Evolutionary conservation across 495 filamentous ascomycete genomes (phyloP), one percentile per base, ranked within the genome.

Genomic region (Talaromyces trachyspermus): DNA sequence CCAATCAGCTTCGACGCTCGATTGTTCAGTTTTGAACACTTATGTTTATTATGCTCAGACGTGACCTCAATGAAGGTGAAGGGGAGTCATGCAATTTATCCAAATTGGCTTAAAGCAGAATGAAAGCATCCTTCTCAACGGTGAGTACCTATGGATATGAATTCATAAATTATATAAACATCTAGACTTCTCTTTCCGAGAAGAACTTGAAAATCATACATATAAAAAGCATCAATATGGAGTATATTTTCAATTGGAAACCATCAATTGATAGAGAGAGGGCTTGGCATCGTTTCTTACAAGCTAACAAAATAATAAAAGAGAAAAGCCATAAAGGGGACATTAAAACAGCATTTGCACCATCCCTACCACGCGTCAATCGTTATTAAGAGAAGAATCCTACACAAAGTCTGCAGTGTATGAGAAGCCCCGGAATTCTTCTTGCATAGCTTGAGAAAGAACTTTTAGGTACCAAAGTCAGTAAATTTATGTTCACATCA

Each of bases 341-440:
- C 14, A 42, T 23, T 22, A 22, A 19, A 23, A 6, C 38, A 19
- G 18, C 18, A 42, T 23, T 25, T 25, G 19, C 17, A 42, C 9
- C 22, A 22, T 42, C 24, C 42, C 24, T 29, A 18, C 2, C 19
- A 17, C n/a, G 17, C n/a, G 32, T 29, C 24, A 27, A 18, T 25
- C n/a, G 5, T 38, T 7, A 15, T 42, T 33, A 42, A 36, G 38
- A 38, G 24, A 26, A 45, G 48, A 49, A 29, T n/a, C 62, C 71
- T 64, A 77, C 51, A 64, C 67, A 59, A 87, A 88, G 60, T 88
- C 84, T 25, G 85, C 84, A 26, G 83, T 85, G 57, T 99, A 99
- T 10, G 94, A 97, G 75, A 99, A 99, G 52, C 92, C 92, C 38
- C 92, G 84, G 86, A 99, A 99, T 64, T 99, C 89, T 71, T 99